A percentile compares a stretch with the other conserved stretches of the same genome.
phyloP scores from a whole-genome alignment of 208 protist genomes.

The Porcisia deanei region DNA sequence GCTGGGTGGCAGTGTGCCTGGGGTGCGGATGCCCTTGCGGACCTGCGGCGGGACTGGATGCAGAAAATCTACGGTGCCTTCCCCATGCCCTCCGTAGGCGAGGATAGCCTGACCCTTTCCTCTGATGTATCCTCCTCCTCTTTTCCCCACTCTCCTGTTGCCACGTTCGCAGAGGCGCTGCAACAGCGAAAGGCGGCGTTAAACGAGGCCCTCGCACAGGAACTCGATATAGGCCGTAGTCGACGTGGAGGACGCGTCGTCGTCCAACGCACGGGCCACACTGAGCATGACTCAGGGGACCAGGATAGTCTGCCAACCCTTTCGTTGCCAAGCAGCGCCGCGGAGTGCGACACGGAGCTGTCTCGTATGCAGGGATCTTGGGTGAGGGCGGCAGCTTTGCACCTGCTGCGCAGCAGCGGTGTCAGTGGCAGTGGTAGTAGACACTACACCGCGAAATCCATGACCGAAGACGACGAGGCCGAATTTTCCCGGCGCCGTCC shows the following conservation, averaged over 20 bases:
- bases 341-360: slow-evolving; percentile 6
- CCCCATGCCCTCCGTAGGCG: slow-evolving; percentile 8
- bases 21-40: slow-evolving; percentile 48
- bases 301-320: slow-evolving; percentile 7
- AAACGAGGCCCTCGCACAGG: slow-evolving; percentile 56
- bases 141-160: slow-evolving; percentile 2
- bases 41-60: slow-evolving; percentile 59
- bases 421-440: not conserved
- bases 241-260: slow-evolving; percentile 17
- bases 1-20: slow-evolving; percentile 54
- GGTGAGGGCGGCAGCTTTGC: slow-evolving; percentile 36
- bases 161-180: slow-evolving; percentile 1
- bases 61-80: slow-evolving; percentile 39
- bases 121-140: slow-evolving; percentile 8
- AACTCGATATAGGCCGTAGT: slow-evolving; percentile 53
- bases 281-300: not conserved
- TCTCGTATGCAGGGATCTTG: slow-evolving; percentile 38
- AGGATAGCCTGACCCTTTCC: slow-evolving; percentile 12
- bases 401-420: slow-evolving; percentile 34
- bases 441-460: not conserved
- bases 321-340: not conserved
- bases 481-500: not conserved
- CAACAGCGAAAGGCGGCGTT: slow-evolving; percentile 31
- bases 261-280: not conserved
- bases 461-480: not conserved